Conservation (phyloP, 805 yeast genomes). For the Metschnikowia continentalis region DNA sequence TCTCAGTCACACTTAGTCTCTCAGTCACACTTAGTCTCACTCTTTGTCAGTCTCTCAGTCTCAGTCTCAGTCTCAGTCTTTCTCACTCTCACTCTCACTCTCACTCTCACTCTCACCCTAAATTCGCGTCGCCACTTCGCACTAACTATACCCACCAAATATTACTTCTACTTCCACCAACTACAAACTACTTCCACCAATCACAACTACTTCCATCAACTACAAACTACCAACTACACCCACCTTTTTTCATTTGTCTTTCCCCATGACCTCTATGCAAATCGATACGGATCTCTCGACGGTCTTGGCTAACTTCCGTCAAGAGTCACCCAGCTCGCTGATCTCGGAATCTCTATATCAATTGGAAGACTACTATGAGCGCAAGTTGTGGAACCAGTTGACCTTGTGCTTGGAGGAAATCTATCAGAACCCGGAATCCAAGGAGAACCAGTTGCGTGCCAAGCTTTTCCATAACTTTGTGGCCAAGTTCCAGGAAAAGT, state of each 20-base stretch:
- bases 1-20: too few species aligned
- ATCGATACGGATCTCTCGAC: conserved; percentile 39
- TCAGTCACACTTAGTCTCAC: too few species aligned
- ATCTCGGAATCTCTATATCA: conserved; percentile 57
- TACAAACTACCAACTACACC: too few species aligned
- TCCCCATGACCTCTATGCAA: conserved; percentile 30
- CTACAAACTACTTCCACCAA: neutral
- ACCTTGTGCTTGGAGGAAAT: conserved; percentile 62
- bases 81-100: too few species aligned
- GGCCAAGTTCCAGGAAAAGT: conserved; percentile 56
- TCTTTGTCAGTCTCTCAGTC: too few species aligned
- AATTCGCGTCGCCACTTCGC: too few species aligned
- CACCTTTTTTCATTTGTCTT: too few species aligned
- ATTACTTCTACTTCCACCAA: neutral
- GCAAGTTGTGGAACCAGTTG: conserved; percentile 93
- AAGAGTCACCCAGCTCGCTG: conserved; percentile 57
- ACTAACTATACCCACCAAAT: too few species aligned
- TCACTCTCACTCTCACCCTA: too few species aligned
- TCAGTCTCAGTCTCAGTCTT: too few species aligned
- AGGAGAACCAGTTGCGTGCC: conserved; percentile 45
- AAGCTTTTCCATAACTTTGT: conserved; percentile 72
- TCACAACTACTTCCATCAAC: neutral
- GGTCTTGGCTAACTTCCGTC: conserved; percentile 57
- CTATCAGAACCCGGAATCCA: conserved; percentile 52
- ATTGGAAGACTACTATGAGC: conserved; percentile 80